These are phyloP conservation scores for Deuterostichococcus epilithicus DNA, from an alignment of 139 green algal genomes.

Conservation along the genomic window DNA sequence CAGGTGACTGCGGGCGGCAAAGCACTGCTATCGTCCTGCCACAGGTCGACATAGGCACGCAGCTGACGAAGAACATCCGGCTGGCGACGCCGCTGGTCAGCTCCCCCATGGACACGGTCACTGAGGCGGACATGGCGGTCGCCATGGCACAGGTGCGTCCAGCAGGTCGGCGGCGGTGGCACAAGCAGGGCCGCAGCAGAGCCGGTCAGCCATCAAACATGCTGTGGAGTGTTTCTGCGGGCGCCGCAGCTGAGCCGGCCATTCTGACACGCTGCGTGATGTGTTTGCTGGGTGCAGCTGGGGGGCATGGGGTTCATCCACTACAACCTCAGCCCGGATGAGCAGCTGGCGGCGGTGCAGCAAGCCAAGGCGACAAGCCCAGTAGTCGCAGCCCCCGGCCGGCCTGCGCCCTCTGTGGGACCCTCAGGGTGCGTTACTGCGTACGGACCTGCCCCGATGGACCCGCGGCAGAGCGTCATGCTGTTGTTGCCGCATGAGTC, in stretches of 20 bases:
- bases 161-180: background rate
- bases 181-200: background rate
- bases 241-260: background rate
- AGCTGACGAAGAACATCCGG: conserved; percentile 82
- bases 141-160: conserved; percentile 90
- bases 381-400: background rate
- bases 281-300: conserved; percentile 36
- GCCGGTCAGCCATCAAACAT: background rate
- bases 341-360: conserved; percentile 78
- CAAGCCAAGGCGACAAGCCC: conserved; percentile 54
- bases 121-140: conserved; percentile 91
- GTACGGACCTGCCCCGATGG: conserved; percentile 10
- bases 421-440: background rate
- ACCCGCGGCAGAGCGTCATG: conserved; percentile 14
- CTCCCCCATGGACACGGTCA: conserved; percentile 98
- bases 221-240: too few relatives aligned
- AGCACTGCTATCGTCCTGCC: background rate
- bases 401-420: conserved; percentile 67
- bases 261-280: background rate
- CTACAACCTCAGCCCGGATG: conserved; percentile 94
- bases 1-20: background rate
- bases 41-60: conserved; percentile 80
- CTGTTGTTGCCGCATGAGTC: too few relatives aligned
- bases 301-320: conserved; percentile 96
- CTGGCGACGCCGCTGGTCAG: conserved; percentile 85